A percentile compares a stretch with the other conserved stretches of the same genome.
Conservation (phyloP, 371 early-diverging fungal genomes). For the Coemansia sp. region DNA sequence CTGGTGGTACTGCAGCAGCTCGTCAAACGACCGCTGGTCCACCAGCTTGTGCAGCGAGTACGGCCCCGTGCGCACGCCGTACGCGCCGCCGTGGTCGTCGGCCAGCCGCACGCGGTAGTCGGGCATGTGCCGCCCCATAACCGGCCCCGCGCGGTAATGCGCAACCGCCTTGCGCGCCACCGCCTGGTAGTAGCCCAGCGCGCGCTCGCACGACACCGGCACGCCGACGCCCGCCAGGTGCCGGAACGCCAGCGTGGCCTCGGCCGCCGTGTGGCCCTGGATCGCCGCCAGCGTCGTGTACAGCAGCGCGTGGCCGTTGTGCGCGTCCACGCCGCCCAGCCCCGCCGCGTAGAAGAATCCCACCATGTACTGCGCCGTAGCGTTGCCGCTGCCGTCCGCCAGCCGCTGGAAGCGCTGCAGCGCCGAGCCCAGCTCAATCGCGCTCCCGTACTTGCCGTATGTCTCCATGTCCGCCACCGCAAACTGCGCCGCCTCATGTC, state of each 20-base stretch:
- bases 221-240: slow-evolving; percentile 80
- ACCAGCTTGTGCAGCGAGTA: slow-evolving; percentile 13
- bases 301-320: slow-evolving; percentile 54
- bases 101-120: slow-evolving; percentile 68
- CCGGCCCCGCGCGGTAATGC: slow-evolving; percentile 74
- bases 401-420: slow-evolving; percentile 61
- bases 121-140: slow-evolving; percentile 76
- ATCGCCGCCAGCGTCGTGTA: slow-evolving; percentile 85
- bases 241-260: slow-evolving; percentile 85
- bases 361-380: slow-evolving; percentile 83
- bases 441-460: slow-evolving; percentile 61
- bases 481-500: slow-evolving; percentile 52
- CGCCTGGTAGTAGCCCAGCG: slow-evolving; percentile 71
- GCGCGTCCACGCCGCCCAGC: slow-evolving; percentile 66
- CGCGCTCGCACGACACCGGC: slow-evolving; percentile 72
- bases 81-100: slow-evolving; percentile 66
- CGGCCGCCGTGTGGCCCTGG: slow-evolving; percentile 70
- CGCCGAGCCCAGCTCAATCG: slow-evolving; percentile 60
- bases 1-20: slow-evolving; percentile 76
- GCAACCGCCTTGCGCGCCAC: slow-evolving; percentile 80
- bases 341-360: slow-evolving; percentile 91
- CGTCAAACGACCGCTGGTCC: slow-evolving; percentile 56
- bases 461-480: slow-evolving; percentile 57
- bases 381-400: slow-evolving; percentile 68
- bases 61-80: slow-evolving; percentile 40